phyloP scores from a whole-genome alignment of 345 rosid genomes.

The Rhizophora mangle region DNA sequence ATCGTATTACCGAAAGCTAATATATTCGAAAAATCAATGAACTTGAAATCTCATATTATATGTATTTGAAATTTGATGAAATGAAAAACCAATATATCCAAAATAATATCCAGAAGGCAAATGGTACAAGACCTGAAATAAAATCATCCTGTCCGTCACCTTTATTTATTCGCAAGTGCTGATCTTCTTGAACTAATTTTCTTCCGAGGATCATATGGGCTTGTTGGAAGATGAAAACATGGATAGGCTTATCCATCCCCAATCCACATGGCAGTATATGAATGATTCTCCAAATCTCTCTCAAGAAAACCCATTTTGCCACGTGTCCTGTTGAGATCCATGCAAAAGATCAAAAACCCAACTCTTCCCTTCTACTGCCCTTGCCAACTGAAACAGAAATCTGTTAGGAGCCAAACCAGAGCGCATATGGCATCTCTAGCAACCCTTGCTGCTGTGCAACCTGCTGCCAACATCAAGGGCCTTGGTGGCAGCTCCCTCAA shows the following conservation, averaged over 20 bases:
- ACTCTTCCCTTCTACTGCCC: background rate
- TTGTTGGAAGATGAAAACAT: slow-evolving; percentile 13
- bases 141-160: too few relatives aligned
- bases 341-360: slow-evolving; percentile 23
- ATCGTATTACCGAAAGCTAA: too few relatives aligned
- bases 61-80: too few relatives aligned
- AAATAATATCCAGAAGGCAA: too few relatives aligned
- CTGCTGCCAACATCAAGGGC: slow-evolving; percentile 65
- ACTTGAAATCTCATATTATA: too few relatives aligned
- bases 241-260: slow-evolving; percentile 69
- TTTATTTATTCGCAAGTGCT: too few relatives aligned
- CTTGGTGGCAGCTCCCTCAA: slow-evolving; percentile 67
- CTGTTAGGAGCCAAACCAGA: slow-evolving; percentile 2
- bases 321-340: slow-evolving; percentile 57
- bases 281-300: slow-evolving; percentile 45
- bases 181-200: too few relatives aligned
- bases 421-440: slow-evolving; percentile 78
- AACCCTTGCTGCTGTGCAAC: slow-evolving; percentile 57
- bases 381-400: background rate
- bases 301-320: slow-evolving; percentile 39
- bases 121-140: too few relatives aligned
- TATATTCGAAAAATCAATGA: too few relatives aligned
- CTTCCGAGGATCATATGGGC: background rate
- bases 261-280: slow-evolving; percentile 46
- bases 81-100: too few relatives aligned